Conservation (phyloP, 768 basidiomycete genomes). For the Boletus huronensis region DNA sequence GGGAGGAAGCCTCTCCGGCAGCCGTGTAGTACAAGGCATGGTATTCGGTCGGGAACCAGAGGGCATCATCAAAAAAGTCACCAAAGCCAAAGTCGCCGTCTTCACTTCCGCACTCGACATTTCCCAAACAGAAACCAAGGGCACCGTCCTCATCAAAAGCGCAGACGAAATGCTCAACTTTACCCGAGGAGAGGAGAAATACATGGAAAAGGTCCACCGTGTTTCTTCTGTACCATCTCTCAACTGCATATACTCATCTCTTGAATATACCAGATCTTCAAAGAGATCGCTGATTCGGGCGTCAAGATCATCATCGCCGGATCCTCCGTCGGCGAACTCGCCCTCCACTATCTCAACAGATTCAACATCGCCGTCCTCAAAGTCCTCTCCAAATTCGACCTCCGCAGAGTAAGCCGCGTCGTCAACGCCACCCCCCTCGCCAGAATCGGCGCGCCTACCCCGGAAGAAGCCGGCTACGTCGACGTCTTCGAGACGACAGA, state of each 20-base stretch:
- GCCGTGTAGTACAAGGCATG: conserved; percentile 94
- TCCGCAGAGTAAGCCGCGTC: conserved; percentile 90
- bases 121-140: conserved; percentile 98
- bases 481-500: conserved; percentile 95
- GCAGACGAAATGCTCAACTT: conserved; percentile 98
- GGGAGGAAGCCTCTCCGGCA: conserved; percentile 83
- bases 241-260: background rate
- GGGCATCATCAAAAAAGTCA: conserved; percentile 78
- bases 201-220: conserved; percentile 73
- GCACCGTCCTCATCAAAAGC: conserved; percentile 92
- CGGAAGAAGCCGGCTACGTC: conserved; percentile 92
- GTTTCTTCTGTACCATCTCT: background rate
- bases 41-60: conserved; percentile 97
- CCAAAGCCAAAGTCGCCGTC: conserved; percentile 89
- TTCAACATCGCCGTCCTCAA: conserved; percentile 93
- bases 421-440: conserved; percentile 96
- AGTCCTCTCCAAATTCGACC: conserved; percentile 96
- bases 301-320: conserved; percentile 94
- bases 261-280: conserved; percentile 69
- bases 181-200: conserved; percentile 92
- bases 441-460: conserved; percentile 90
- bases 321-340: conserved; percentile 90
- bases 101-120: conserved; percentile 92
- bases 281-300: conserved; percentile 95
- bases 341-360: conserved; percentile 94